Evolutionary conservation across 2,329 filamentous ascomycete genomes (phyloP).

Genomic region (Trichophyton schoenleinii): DNA sequence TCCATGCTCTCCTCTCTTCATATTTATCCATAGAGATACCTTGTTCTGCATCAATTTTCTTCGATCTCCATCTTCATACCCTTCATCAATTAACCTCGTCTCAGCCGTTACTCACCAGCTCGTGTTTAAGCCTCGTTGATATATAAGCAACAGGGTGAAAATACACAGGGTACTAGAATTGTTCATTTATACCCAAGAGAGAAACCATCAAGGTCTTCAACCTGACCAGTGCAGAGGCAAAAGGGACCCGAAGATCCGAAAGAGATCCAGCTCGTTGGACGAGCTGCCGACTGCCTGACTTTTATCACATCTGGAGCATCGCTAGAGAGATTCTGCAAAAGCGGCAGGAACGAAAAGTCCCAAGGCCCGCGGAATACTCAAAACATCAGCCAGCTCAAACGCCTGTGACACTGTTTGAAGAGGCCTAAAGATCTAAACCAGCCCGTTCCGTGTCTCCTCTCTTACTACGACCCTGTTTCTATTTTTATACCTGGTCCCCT

Average conservation of each 20-base stretch:
- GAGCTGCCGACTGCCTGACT: not conserved
- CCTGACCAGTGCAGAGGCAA: not conserved
- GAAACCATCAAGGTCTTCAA: not conserved
- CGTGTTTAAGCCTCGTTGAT: not conserved
- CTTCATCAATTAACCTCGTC: not conserved
- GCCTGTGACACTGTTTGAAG: not conserved
- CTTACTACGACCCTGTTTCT: not conserved
- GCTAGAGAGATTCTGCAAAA: not conserved
- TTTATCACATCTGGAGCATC: not conserved
- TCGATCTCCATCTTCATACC: constrained; percentile 3
- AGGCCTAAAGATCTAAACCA: not conserved
- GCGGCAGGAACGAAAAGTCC: not conserved
- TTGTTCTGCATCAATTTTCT: constrained; percentile 4
- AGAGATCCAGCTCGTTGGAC: not conserved
- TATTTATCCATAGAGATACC: not conserved
- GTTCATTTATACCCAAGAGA: not conserved
- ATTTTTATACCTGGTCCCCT: not conserved
- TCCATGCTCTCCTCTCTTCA: not conserved
- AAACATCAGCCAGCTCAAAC: not conserved
- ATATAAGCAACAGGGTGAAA: not conserved
- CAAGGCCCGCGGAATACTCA: not conserved
- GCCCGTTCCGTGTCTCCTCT: constrained; percentile 1
- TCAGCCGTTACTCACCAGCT: not conserved
- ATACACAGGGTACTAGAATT: not conserved
- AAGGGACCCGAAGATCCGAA: not conserved